A percentile compares a stretch with the other conserved stretches of the same genome.
Evolutionary conservation across 495 filamentous ascomycete species (phyloP).

Genomic region (Lophium mytilinum): DNA sequence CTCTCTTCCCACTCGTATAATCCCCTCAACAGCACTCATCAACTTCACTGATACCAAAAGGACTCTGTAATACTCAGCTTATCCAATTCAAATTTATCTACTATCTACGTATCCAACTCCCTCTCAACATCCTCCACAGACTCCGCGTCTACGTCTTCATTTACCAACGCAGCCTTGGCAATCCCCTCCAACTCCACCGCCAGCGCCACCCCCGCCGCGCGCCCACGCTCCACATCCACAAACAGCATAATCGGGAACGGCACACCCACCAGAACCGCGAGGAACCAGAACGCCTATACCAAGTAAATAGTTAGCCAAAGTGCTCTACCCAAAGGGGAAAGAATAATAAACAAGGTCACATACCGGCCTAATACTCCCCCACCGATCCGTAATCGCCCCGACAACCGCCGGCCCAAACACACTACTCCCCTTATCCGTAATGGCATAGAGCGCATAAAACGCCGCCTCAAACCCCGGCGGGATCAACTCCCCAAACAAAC

Average conservation of each 20-base stretch:
- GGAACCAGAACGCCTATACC: conserved; percentile 70
- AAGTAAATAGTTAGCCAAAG: background rate
- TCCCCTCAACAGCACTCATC: too few relatives aligned
- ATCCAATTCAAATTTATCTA: too few relatives aligned
- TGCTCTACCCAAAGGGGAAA: too few relatives aligned
- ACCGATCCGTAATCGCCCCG: conserved; percentile 79
- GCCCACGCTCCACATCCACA: conserved; percentile 85
- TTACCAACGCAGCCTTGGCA: background rate
- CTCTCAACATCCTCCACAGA: too few relatives aligned
- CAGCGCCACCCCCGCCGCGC: conserved; percentile 64
- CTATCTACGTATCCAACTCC: too few relatives aligned
- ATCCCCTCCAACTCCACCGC: conserved; percentile 52
- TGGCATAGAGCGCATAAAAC: conserved; percentile 93
- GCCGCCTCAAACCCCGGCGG: conserved; percentile 91
- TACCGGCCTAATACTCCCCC: conserved; percentile 75
- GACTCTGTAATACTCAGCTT: too few relatives aligned
- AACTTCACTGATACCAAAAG: too few relatives aligned
- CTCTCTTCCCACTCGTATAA: too few relatives aligned
- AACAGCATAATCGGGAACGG: conserved; percentile 77
- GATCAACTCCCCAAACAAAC: conserved; percentile 84
- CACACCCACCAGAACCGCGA: conserved; percentile 72
- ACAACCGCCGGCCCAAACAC: conserved; percentile 93
- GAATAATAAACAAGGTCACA: too few relatives aligned
- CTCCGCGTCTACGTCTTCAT: too few relatives aligned
- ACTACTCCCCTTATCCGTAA: conserved; percentile 94